phyloP scores from a whole-genome alignment of 345 rosid genomes.

The Balakata baccata region DNA sequence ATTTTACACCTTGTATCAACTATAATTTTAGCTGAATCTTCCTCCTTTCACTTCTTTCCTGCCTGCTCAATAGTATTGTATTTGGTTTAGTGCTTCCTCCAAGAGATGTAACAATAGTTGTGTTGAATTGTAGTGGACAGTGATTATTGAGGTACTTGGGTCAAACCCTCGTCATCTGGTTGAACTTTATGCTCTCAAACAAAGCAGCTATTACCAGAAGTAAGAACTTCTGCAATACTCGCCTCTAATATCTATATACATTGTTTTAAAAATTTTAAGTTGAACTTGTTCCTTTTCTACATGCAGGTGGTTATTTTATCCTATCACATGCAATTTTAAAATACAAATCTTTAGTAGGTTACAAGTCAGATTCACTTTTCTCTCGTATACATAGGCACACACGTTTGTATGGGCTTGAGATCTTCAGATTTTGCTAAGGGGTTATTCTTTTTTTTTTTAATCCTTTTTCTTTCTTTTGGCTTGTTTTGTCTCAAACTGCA shows the following conservation, averaged over 20 bases:
- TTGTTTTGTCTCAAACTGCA: not conserved
- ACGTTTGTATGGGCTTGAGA: not conserved
- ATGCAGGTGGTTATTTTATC: not conserved
- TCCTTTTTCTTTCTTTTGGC: not conserved
- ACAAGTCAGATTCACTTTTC: not conserved
- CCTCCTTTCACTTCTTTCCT: not conserved
- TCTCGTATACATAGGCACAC: not conserved
- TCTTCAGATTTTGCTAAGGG: not conserved
- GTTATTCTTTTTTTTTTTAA: not conserved
- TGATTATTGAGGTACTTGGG: constrained; percentile 85
- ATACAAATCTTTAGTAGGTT: not conserved
- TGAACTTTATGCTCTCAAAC: constrained; percentile 93
- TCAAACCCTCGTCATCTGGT: constrained; percentile 85
- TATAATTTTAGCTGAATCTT: constrained; percentile 3
- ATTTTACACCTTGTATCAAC: too few relatives aligned
- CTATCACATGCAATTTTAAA: not conserved
- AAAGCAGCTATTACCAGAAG: constrained; percentile 70
- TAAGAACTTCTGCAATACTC: constrained; percentile 27
- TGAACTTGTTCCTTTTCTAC: constrained; percentile 1
- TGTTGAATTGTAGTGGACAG: constrained; percentile 57
- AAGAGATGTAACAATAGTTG: constrained; percentile 23
- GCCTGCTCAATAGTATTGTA: not conserved
- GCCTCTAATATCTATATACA: not conserved
- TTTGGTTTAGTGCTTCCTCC: constrained; percentile 2
- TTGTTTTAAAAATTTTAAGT: not conserved